A percentile compares a stretch with the other conserved stretches of the same genome.
These are phyloP conservation scores for Thelephora terrestris DNA, from an alignment of 1,284 basidiomycete genomes.

Conservation along the genomic window DNA sequence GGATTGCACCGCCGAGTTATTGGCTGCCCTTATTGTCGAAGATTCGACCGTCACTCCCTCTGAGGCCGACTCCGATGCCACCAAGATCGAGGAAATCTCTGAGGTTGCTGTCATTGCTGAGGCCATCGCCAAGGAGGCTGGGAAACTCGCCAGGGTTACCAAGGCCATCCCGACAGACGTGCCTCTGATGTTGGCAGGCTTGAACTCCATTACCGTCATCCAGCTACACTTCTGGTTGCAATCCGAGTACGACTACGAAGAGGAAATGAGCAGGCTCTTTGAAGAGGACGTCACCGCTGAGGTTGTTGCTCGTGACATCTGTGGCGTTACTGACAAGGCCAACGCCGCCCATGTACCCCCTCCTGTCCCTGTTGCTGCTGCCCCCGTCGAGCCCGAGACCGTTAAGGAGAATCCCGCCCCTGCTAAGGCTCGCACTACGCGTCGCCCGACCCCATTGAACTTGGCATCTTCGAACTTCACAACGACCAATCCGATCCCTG, in stretches of 20 bases:
- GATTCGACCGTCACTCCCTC: not conserved
- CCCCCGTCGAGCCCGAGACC: not conserved
- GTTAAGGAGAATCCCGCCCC: not conserved
- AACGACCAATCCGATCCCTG: not conserved
- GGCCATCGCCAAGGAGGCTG: constrained; percentile 4
- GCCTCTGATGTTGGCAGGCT: constrained; percentile 13
- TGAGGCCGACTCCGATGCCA: constrained; percentile 1
- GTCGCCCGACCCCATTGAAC: not conserved
- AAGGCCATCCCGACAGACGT: constrained; percentile 5
- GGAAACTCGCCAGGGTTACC: not conserved
- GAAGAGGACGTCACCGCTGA: constrained; percentile 13
- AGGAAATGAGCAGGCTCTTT: constrained; percentile 12
- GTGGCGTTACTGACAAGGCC: not conserved
- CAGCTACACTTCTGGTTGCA: constrained; percentile 13
- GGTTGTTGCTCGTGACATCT: constrained; percentile 13
- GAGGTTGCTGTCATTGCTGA: not conserved
- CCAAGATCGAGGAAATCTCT: not conserved
- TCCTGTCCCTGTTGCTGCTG: not conserved
- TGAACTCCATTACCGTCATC: constrained; percentile 12
- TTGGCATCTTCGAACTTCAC: not conserved
- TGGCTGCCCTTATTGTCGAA: constrained; percentile 7
- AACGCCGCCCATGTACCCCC: not conserved
- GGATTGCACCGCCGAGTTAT: constrained; percentile 7
- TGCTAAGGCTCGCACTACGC: not conserved
- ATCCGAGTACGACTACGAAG: constrained; percentile 15